Percentiles rank a stretch among this genome's conserved stretches.
phyloP scores from a whole-genome alignment of 2,329 filamentous ascomycete species.

The Hymenoscyphus fraxineus region DNA sequence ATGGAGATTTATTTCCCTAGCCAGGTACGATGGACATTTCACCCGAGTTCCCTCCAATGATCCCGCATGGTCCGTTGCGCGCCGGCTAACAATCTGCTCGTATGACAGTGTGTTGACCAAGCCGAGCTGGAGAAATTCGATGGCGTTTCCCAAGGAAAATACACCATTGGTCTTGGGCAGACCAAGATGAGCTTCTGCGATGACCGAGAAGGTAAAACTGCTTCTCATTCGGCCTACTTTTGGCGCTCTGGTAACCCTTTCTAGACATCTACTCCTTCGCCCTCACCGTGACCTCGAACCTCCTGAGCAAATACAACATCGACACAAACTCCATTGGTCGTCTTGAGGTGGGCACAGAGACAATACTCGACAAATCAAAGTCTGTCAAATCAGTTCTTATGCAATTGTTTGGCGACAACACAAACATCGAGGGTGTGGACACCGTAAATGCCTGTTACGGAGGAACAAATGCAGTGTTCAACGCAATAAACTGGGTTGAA shows the following conservation, averaged over 20 bases:
- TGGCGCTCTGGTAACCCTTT: constrained; percentile 12
- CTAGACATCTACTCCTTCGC: constrained; percentile 84
- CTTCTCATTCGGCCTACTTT: neutral
- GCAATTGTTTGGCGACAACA: constrained; percentile 82
- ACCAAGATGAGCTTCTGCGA: constrained; percentile 92
- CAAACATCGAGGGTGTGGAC: constrained; percentile 79
- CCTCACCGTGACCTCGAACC: constrained; percentile 72
- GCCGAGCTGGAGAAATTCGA: constrained; percentile 80
- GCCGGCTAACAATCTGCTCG: constrained; percentile 20
- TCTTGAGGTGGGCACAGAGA: constrained; percentile 83
- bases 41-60: neutral
- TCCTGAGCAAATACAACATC: constrained; percentile 79
- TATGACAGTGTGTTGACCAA: constrained; percentile 73
- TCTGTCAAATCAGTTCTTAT: constrained; percentile 85
- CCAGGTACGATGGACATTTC: constrained; percentile 57
- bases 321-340: constrained; percentile 74
- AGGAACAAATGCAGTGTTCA: constrained; percentile 80
- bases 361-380: constrained; percentile 84
- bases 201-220: constrained; percentile 70
- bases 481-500: constrained; percentile 80
- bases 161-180: constrained; percentile 87
- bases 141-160: constrained; percentile 77
- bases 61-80: neutral
- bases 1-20: constrained; percentile 85
- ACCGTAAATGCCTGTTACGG: constrained; percentile 84